Evolutionary conservation across 345 rosid genomes (phyloP).

Genomic region (Sisymbrium altissimum): DNA sequence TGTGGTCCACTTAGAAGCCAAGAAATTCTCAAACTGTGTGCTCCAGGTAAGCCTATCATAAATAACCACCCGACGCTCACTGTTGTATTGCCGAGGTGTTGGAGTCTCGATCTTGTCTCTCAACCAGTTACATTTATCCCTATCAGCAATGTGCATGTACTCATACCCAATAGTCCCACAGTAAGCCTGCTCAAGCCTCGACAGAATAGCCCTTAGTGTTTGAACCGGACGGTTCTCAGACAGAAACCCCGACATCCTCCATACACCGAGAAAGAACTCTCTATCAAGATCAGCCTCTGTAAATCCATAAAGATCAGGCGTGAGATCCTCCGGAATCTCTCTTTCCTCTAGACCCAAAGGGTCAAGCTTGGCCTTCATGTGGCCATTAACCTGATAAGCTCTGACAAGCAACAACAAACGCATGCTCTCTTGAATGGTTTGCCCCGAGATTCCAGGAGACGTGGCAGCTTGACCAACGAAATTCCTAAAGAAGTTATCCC

Average conservation of each 20-base stretch:
- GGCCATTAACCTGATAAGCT: constrained; percentile 87
- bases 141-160: constrained; percentile 84
- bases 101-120: constrained; percentile 89
- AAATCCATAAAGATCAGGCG: constrained; percentile 63
- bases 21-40: constrained; percentile 79
- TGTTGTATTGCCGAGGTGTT: constrained; percentile 60
- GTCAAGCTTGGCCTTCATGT: constrained; percentile 79
- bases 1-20: constrained; percentile 85
- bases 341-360: constrained; percentile 68
- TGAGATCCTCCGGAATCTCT: constrained; percentile 68
- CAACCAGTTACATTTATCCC: constrained; percentile 77
- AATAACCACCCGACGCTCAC: constrained; percentile 66
- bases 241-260: constrained; percentile 76
- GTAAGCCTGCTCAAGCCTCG: constrained; percentile 82
- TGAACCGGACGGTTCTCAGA: constrained; percentile 88
- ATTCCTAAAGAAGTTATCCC: constrained; percentile 81
- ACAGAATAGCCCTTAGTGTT: constrained; percentile 65
- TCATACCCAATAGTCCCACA: constrained; percentile 81
- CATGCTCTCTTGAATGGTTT: constrained; percentile 89
- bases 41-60: constrained; percentile 86
- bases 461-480: constrained; percentile 79
- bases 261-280: constrained; percentile 76
- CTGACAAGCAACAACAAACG: constrained; percentile 68
- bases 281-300: constrained; percentile 70
- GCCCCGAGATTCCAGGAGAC: constrained; percentile 74